Evolutionary conservation across 805 yeast species (phyloP), one percentile per base, ranked within the genome.

Genomic region (Pichia paraexigua): DNA sequence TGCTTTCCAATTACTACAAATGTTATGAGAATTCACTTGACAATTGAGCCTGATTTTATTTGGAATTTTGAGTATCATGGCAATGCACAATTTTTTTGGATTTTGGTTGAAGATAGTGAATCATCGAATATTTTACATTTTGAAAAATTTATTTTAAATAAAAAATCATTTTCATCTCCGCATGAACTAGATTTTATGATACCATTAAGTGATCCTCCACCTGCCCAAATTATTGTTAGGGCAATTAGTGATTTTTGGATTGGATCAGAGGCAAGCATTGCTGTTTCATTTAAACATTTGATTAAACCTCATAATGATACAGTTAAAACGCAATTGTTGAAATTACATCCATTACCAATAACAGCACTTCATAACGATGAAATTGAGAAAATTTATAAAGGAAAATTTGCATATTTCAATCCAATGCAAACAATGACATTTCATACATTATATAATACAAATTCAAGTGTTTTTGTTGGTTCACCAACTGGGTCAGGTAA

Each of bases 401-500:
- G 65, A 8, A 80, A 76, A 58, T 94, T 94, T 72, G 78, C 79
- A 51, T 92, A 87, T 68, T 94, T 94, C 76, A 94, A 94, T 64
- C 98, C 99, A 5, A 91, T 94, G 97, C 99, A 94, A 69, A 92
- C 98, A 0, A 92, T 92, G 98, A 79, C 85, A 0, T 94, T 94
- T 70, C 96, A 91, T 63, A 79, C 96, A 0, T 69, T 94, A 45
- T 94, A 91, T 69, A 82, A 94, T 65, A 71, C 85, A 1, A 79
- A 85, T 55, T 77, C 85, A 1, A 87, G 86, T 64, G 91, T 85
- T 0, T 87, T 94, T 66, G 87, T 94, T 44, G 99, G 99, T 11
- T 90, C 98, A 0, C 99, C 99, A 3, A 94, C 99, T 2, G 99
- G 99, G 24, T 92, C 97, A 0, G 99, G 99, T 58, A 94, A 94